Conservation (phyloP, 495 filamentous ascomycete genomes). For the Aspergillus homomorphus region DNA sequence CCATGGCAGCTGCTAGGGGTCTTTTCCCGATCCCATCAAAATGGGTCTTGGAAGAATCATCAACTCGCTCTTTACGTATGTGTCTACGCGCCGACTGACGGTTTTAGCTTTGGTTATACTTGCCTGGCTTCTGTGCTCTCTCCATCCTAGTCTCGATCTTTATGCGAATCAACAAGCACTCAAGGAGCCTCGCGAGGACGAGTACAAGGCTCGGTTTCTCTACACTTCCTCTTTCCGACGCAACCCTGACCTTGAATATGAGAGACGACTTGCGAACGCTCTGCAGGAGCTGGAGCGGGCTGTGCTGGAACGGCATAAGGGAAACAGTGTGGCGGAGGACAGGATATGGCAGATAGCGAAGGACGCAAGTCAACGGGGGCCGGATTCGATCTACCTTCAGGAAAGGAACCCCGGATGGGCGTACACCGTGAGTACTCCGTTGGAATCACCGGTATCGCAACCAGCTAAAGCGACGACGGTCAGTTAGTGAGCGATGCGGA, state of each 20-base stretch:
- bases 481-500: slow-evolving; percentile 31
- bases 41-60: not conserved
- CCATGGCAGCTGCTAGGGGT: not conserved
- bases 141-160: not conserved
- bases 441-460: not conserved
- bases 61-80: not conserved
- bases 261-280: slow-evolving; percentile 24
- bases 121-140: not conserved
- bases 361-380: slow-evolving; percentile 20
- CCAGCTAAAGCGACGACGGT: not conserved
- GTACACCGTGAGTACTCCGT: slow-evolving; percentile 26
- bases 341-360: slow-evolving; percentile 36
- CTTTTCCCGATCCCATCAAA: not conserved
- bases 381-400: slow-evolving; percentile 31
- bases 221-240: slow-evolving; percentile 32
- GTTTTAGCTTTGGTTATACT: not conserved
- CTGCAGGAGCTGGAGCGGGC: slow-evolving; percentile 26
- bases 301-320: slow-evolving; percentile 11
- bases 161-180: not conserved
- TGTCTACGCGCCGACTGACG: not conserved
- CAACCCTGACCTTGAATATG: slow-evolving; percentile 29
- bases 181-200: not conserved
- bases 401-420: slow-evolving; percentile 31
- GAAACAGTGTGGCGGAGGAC: slow-evolving; percentile 13
- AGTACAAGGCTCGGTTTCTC: slow-evolving; percentile 28